Evolutionary conservation across 1,284 basidiomycete species (phyloP).

Genomic region (Apiotrichum gracile): DNA sequence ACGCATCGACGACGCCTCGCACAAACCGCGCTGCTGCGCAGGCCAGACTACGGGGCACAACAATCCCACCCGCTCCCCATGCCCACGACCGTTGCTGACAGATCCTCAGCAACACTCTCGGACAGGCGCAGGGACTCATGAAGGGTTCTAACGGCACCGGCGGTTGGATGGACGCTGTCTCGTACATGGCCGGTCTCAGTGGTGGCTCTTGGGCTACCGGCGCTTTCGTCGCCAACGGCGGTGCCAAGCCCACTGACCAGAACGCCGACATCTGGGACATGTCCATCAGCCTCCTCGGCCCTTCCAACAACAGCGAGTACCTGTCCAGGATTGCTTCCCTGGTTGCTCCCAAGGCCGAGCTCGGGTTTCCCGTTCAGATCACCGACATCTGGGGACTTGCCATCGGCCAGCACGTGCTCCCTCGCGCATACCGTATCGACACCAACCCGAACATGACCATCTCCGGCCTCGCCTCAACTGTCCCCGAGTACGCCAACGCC

Average conservation of each 20-base stretch:
- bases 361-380: conserved; percentile 41
- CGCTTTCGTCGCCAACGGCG: conserved; percentile 39
- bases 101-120: conserved; percentile 6
- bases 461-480: conserved; percentile 25
- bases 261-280: conserved; percentile 47
- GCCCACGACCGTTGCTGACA: too few relatives aligned
- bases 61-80: too few relatives aligned
- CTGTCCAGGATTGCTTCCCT: conserved; percentile 25
- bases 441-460: conserved; percentile 43
- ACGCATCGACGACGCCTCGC: too few relatives aligned
- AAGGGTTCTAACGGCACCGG: conserved; percentile 18
- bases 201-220: conserved; percentile 44
- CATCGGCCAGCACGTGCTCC: conserved; percentile 39
- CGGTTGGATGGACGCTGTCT: conserved; percentile 37
- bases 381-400: conserved; percentile 43
- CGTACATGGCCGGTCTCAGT: conserved; percentile 40
- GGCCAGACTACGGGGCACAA: too few relatives aligned
- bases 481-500: conserved; percentile 17
- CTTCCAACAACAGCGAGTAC: conserved; percentile 40
- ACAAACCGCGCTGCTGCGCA: too few relatives aligned
- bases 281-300: conserved; percentile 46
- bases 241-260: conserved; percentile 29
- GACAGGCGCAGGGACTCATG: conserved; percentile 6
- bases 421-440: conserved; percentile 31
- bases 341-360: conserved; percentile 28